These are phyloP conservation scores for Xylaria acuta DNA, from an alignment of 495 filamentous ascomycete species.

Conservation along the genomic window DNA sequence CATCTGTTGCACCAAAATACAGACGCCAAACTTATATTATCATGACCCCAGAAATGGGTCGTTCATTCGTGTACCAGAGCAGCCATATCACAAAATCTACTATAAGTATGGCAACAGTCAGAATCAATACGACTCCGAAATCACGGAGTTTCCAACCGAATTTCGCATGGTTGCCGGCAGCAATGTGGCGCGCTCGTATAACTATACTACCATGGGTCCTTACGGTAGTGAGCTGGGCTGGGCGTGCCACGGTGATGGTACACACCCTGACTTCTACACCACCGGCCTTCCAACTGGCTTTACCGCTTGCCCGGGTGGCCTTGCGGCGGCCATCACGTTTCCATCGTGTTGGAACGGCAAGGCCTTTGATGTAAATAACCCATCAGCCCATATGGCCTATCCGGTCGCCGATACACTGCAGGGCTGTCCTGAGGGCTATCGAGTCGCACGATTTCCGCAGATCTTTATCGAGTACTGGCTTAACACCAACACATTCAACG, in stretches of 20 bases:
- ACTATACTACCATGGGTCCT: neutral
- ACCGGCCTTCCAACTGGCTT: neutral
- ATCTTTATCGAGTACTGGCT: constrained; percentile 4
- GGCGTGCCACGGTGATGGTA: neutral
- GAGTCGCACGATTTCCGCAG: neutral
- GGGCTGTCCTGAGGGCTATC: neutral
- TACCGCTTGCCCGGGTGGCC: neutral
- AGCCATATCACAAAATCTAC: constrained; percentile 2
- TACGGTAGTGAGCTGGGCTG: neutral
- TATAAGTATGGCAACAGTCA: neutral
- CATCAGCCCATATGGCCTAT: neutral
- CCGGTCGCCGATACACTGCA: neutral
- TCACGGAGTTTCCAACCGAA: neutral
- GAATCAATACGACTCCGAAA: neutral
- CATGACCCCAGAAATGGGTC: neutral
- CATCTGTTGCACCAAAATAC: neutral
- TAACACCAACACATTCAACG: neutral
- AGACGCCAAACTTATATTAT: constrained; percentile 6
- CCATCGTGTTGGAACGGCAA: neutral
- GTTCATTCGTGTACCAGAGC: neutral
- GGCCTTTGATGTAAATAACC: neutral
- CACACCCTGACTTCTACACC: neutral
- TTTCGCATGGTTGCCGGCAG: constrained; percentile 1
- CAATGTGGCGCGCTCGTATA: neutral
- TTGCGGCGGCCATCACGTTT: neutral